Evolutionary conservation across 2,329 filamentous ascomycete species (phyloP), one percentile per base, ranked within the genome.

Genomic region (Paecilomyces formosus): DNA sequence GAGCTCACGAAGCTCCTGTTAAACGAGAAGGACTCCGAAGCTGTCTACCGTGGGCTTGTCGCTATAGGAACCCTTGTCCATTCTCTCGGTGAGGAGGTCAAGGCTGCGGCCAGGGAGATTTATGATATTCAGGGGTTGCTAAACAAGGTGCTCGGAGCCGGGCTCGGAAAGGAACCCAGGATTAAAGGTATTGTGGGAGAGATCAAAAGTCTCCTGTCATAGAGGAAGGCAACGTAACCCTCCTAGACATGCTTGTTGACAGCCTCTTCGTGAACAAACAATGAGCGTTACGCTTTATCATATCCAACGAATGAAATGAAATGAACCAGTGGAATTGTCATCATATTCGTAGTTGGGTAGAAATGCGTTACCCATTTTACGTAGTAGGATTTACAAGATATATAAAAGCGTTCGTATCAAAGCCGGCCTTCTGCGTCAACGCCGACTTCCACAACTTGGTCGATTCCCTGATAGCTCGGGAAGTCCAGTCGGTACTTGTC

Each of bases 401-500:
- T 18, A 54, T 24, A 54, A 22, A 18, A 5, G 3, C n/a, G 7
- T 21, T 31, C 15, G 30, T 31, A 28, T 62, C 54, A 76, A 26
- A 77, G 65, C 56, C 65, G 72, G 30, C 70, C 72, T 55, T 70
- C 70, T 3, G 68, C 67, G 66, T 74, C 68, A 56, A 75, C 73
- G 35, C 68, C 70, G 55, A 95, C 81, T 74, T 99, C 94, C 57
- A 92, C 88, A 64, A 97, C 81, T 75, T 97, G 94, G 74, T 97
- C 92, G 64, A 94, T 77, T 0, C 92, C 94, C 66, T 88, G 80
- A 74, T 97, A 99, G 63, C 83, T 77, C 4, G 93, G 93, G 56
- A 96, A 72, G 66, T 94, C 88, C 61, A 99, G 82, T 53, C 85
- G 85, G 76, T 96, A 99, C 76, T 94, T 97, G 66, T 88, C 83